Base-by-base conservation (phyloP, 2,329 filamentous ascomycete genomes). In the Fusarium phyllophilum region DNA sequence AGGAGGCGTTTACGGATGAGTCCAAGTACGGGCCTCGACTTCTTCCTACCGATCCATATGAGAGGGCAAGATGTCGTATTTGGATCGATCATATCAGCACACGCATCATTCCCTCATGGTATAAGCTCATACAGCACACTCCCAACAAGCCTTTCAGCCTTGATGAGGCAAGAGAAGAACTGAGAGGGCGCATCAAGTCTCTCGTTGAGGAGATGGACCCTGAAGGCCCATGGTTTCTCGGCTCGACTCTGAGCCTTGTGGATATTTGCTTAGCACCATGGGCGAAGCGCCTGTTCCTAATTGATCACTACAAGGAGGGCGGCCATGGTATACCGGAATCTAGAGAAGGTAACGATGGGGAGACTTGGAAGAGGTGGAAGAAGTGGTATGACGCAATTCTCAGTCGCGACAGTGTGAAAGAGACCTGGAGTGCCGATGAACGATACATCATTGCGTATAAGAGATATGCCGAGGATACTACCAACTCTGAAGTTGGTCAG, bases 21-120 rank as follows among this genome's bases (percentile, higher is more conserved):
- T 61, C 61, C 1, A 72, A 75, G 13, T 77, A 88, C 58, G 84
- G 84, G 0, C 85, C 85, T 4, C 79, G 82, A 4, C 80, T 95
- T 8, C 82, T 93, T 15, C 91, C 93, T 0, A 77, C 81, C 0
- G 89, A 91, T 62, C 84, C 89, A 0, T 95, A 94, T 77, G 86
- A 89, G 61, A 86, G 88, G 59, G 93, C 93, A 8, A 82, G 90
- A 26, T 89, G 89, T 46, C 84, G 91, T 39, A 88, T 95, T 57
- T 95, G 93, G 93, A 92, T 91, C 46, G 92, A 95, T 74, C 94
- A 93, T 75, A 87, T 93, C 31, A 89, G 86, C 45, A 89, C 85
- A 15, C 85, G 91, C 61, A 90, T 95, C 64, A 87, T 94, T 22
- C 92, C 93, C 0, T 86, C 85, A 0, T 95, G 92, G 74, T 93